These are phyloP conservation scores for Cicer arietinum DNA, from an alignment of 306 rosid species.

Conservation along the genomic window DNA sequence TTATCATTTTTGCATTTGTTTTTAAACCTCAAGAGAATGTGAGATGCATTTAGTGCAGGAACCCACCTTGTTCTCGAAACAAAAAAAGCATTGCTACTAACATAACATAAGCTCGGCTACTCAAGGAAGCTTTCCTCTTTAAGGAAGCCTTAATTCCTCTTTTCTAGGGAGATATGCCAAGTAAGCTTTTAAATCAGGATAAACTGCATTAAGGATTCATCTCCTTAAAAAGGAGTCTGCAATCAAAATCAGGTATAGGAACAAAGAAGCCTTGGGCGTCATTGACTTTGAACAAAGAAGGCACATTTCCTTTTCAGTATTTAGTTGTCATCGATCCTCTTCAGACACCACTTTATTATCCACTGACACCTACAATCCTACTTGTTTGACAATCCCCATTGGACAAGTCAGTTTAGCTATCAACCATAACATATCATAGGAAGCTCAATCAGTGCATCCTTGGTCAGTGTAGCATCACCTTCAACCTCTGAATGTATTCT, in stretches of 20 bases:
- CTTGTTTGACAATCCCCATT: not conserved
- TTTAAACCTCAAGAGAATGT: not conserved
- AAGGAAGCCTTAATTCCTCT: not conserved
- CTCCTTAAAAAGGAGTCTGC: too few species aligned
- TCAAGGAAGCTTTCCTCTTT: not conserved
- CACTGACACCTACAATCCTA: not conserved
- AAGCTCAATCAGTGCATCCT: constrained; percentile 1
- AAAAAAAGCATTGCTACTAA: not conserved
- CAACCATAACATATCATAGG: not conserved
- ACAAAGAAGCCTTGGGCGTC: too few species aligned
- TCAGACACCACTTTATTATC: not conserved
- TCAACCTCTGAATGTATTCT: not conserved
- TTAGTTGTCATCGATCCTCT: too few species aligned
- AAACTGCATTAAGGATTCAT: not conserved
- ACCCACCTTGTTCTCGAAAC: not conserved
- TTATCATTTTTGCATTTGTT: not conserved
- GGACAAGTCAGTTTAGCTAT: not conserved
- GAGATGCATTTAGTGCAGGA: constrained; percentile 3
- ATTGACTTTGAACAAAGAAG: too few species aligned
- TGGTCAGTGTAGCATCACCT: not conserved
- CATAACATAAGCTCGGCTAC: not conserved
- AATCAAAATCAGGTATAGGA: too few species aligned
- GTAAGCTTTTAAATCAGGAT: not conserved
- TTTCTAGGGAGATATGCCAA: not conserved
- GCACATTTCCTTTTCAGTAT: too few species aligned